These are phyloP conservation scores for Sequoia sempervirens DNA, from an alignment of 75 land plant species.

Conservation along the genomic window DNA sequence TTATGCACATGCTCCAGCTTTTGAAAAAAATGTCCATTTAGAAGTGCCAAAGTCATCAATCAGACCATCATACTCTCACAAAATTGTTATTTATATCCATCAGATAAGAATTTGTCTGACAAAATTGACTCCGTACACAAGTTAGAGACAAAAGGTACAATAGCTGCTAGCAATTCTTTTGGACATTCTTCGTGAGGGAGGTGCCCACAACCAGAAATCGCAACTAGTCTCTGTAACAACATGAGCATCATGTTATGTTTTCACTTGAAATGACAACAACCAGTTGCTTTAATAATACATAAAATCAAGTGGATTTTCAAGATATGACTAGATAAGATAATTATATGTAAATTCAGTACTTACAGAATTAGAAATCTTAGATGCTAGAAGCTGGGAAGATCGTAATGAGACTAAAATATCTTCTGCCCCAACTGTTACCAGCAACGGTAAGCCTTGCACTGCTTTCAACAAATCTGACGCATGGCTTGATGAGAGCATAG, in stretches of 20 bases:
- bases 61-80: not conserved
- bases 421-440: conserved; percentile 30
- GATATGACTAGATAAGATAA: not conserved
- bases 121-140: not conserved
- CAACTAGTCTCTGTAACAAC: conserved; percentile 25
- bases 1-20: not conserved
- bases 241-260: not conserved
- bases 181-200: conserved; percentile 47
- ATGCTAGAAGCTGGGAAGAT: conserved; percentile 31
- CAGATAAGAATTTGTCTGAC: not conserved
- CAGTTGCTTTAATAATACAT: not conserved
- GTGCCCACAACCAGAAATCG: conserved; percentile 44
- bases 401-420: conserved; percentile 32
- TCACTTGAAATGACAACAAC: not conserved
- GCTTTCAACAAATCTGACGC: conserved; percentile 28
- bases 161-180: conserved; percentile 29
- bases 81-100: not conserved
- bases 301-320: not conserved
- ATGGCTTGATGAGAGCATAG: conserved; percentile 15
- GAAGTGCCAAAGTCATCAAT: not conserved
- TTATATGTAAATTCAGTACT: not conserved
- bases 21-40: not conserved
- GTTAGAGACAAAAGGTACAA: conserved; percentile 27
- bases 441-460: conserved; percentile 23
- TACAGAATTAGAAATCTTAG: conserved; percentile 38